Conservation (phyloP, 805 yeast species). For the Metschnikowia chrysomelidarum region DNA sequence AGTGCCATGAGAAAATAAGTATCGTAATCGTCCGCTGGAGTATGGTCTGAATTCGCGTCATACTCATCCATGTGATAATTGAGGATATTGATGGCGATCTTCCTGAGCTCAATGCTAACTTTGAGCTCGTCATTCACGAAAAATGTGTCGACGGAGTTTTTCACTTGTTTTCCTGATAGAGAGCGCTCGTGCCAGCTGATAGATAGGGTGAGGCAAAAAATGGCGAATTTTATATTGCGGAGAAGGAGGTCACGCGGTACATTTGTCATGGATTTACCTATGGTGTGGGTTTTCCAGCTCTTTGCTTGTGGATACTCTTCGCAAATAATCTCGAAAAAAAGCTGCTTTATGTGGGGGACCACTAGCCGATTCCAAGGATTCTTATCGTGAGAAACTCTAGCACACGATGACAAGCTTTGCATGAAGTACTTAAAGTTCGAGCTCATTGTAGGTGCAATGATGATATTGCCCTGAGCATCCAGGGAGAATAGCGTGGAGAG, state of each 20-base stretch:
- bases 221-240: constrained; percentile 14
- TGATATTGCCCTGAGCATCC: constrained; percentile 9
- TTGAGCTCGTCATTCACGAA: constrained; percentile 25
- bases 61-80: constrained; percentile 42
- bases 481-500: constrained; percentile 18
- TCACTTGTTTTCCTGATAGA: constrained; percentile 7
- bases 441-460: constrained; percentile 23
- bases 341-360: constrained; percentile 29
- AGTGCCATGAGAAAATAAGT: constrained; percentile 34
- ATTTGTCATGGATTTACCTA: constrained; percentile 4
- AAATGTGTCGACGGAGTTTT: constrained; percentile 17
- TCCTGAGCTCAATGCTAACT: constrained; percentile 34
- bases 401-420: constrained; percentile 25
- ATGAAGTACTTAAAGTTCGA: constrained; percentile 20
- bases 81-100: constrained; percentile 33
- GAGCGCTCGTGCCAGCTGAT: constrained; percentile 14
- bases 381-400: constrained; percentile 21
- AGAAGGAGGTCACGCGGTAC: constrained; percentile 13
- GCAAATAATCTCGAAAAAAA: constrained; percentile 31
- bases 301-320: constrained; percentile 18
- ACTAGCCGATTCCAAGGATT: constrained; percentile 31
- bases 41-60: constrained; percentile 25
- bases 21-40: constrained; percentile 28
- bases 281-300: constrained; percentile 14
- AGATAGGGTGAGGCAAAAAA: constrained; percentile 17